These are phyloP conservation scores for Begonia peltatifolia DNA, from an alignment of 306 rosid species.

Conservation along the genomic window DNA sequence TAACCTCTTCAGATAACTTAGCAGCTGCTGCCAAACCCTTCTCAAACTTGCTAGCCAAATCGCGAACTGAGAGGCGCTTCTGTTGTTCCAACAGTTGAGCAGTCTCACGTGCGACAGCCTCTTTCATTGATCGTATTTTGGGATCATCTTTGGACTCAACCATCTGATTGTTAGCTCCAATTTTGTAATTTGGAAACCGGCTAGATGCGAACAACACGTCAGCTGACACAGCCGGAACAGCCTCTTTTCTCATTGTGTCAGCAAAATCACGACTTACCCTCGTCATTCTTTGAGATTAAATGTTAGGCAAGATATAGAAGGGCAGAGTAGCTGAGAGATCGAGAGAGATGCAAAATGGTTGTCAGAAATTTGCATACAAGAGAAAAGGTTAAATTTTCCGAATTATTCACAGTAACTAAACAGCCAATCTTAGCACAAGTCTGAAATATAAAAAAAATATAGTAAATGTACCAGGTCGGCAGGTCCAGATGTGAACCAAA, in stretches of 20 bases:
- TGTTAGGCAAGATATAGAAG: conserved; percentile 25
- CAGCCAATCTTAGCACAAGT: background rate
- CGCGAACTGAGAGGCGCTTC: conserved; percentile 81
- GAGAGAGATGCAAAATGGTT: conserved; percentile 2
- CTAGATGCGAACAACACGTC: conserved; percentile 66
- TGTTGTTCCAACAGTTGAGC: conserved; percentile 86
- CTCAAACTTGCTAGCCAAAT: conserved; percentile 81
- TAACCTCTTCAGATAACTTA: conserved; percentile 86
- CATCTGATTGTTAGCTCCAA: conserved; percentile 72
- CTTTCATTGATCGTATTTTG: conserved; percentile 64
- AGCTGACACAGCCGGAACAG: conserved; percentile 52
- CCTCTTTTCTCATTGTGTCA: conserved; percentile 56
- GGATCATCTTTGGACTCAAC: conserved; percentile 57
- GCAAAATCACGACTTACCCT: conserved; percentile 61
- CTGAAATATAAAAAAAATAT: background rate
- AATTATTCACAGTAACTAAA: background rate
- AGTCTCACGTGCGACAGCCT: conserved; percentile 84
- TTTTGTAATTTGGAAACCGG: conserved; percentile 74
- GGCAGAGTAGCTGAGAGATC: background rate
- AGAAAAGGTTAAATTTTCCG: background rate
- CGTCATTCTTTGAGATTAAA: conserved; percentile 37
- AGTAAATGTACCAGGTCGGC: no score
- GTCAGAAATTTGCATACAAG: background rate
- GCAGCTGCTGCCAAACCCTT: conserved; percentile 96
- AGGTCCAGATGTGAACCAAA: no score